phyloP scores from a whole-genome alignment of 192 early-diverging fungal species.

The Phlyctochytrium bullatum region DNA sequence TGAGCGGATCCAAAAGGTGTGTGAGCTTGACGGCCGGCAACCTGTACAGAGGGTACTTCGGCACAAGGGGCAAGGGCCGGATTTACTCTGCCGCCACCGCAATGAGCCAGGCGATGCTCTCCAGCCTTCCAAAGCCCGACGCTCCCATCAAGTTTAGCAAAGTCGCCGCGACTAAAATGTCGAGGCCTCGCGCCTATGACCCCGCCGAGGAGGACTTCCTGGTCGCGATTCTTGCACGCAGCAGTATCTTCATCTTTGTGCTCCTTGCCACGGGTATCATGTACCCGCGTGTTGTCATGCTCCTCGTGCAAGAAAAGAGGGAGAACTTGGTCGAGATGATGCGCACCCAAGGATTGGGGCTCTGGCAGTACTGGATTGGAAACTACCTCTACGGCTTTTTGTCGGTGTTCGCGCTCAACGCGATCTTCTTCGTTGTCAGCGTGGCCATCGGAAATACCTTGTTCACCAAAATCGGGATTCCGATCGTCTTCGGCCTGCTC shows the following conservation, averaged over 20 bases:
- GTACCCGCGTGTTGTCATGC: constrained; percentile 24
- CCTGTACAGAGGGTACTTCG: too few relatives aligned
- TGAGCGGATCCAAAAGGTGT: too few relatives aligned
- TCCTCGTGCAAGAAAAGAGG: constrained; percentile 26
- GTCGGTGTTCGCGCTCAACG: constrained; percentile 14
- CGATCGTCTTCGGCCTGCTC: constrained; percentile 8
- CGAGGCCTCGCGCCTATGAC: too few relatives aligned
- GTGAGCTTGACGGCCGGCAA: too few relatives aligned
- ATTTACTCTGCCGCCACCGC: too few relatives aligned
- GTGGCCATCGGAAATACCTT: neutral
- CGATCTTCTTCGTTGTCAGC: constrained; percentile 15
- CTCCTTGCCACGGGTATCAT: constrained; percentile 24
- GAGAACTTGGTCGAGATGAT: constrained; percentile 36
- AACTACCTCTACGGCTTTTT: constrained; percentile 28
- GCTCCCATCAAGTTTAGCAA: too few relatives aligned
- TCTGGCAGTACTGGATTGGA: constrained; percentile 24
- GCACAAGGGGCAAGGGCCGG: too few relatives aligned
- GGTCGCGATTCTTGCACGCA: too few relatives aligned
- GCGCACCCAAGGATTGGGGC: constrained; percentile 27
- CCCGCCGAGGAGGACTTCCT: too few relatives aligned
- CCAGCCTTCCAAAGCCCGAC: too few relatives aligned
- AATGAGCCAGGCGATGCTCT: too few relatives aligned
- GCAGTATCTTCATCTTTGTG: constrained; percentile 24
- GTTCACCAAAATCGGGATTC: neutral
- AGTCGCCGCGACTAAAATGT: too few relatives aligned